A percentile compares a stretch with the other conserved stretches of the same genome.
Evolutionary conservation across 768 basidiomycete species (phyloP).

Genomic region (Sarcomyxa edulis): DNA sequence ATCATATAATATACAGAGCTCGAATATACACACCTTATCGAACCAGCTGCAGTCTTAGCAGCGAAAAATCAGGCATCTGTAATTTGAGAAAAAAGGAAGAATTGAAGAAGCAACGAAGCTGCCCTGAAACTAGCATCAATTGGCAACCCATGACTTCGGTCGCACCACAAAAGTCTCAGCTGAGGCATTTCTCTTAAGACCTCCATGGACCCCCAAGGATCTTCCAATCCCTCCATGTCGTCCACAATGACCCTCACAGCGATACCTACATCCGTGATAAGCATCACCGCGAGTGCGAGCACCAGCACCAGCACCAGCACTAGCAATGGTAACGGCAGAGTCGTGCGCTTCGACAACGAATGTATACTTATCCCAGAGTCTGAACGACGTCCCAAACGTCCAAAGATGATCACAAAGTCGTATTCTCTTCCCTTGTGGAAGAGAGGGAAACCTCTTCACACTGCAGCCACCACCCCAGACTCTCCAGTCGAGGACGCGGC

Average conservation of each 20-base stretch:
- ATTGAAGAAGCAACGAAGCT: too few relatives aligned
- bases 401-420: constrained; percentile 56
- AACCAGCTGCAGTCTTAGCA: too few relatives aligned
- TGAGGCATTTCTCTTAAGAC: too few relatives aligned
- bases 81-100: too few relatives aligned
- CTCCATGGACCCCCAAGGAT: too few relatives aligned
- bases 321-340: constrained; percentile 11
- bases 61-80: too few relatives aligned
- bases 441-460: constrained; percentile 22
- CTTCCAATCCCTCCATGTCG: constrained; percentile 6
- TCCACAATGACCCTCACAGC: constrained; percentile 4
- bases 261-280: neutral
- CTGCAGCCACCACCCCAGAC: constrained; percentile 18
- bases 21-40: too few relatives aligned
- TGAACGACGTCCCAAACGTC: constrained; percentile 31
- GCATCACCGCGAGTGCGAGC: neutral
- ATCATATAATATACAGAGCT: too few relatives aligned
- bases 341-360: constrained; percentile 68
- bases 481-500: constrained; percentile 13
- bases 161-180: too few relatives aligned
- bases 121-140: too few relatives aligned
- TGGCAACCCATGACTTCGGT: too few relatives aligned
- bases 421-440: constrained; percentile 69
- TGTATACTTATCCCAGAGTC: constrained; percentile 73
- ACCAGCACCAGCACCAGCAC: neutral